Base-by-base conservation (phyloP, 31 red algal species). In the Endocladia muricata region DNA sequence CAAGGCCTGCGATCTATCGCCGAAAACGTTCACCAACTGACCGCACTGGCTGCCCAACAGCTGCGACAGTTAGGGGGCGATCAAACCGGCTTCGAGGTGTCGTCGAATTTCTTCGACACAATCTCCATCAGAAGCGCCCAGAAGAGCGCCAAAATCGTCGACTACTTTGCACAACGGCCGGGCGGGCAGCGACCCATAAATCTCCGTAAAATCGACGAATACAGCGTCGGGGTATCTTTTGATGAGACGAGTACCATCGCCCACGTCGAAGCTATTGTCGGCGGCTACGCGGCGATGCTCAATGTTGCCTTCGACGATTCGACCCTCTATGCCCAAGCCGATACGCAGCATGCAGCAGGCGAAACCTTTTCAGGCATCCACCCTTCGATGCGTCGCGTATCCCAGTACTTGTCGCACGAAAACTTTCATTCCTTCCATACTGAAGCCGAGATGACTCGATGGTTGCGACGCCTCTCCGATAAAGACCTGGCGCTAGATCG, bases 191-290 rank as follows among this genome's bases (percentile, higher is more conserved):
- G n/a, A n/a, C n/a, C n/a, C n/a, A 61, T 77, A 38, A 77, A 77
- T 61, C 43, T 81, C 11, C 77, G 77, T 17, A 11, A 40, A 2
- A 15, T 77, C 21, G 23, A 22, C 55, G 44, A 77, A 35, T 2
- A 77, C 9, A 32, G 42, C 2, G 2, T 99, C 2, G 62, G 82
- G 1, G 80, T 99, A 22, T 37, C 93, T 4, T 94, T 99, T 74
- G 97, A 99, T 62, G 97, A 99, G 73, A 94, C 97, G 4, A 85
- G 91, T 55, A 77, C 33, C 0, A 30, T 73, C 15, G 75, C 67
- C 42, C 61, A 82, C 23, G 80, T 96, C 9, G 68, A 63, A 13
- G 56, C 52, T 57, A 36, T 99, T 4, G 68, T 91, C 21, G 79
- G 84, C 3, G 62, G 28, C 19, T 37, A 43, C 19, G 51, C 81